Evolutionary conservation across 495 filamentous ascomycete genomes (phyloP).

Genomic region (Aspergillus sparsus): DNA sequence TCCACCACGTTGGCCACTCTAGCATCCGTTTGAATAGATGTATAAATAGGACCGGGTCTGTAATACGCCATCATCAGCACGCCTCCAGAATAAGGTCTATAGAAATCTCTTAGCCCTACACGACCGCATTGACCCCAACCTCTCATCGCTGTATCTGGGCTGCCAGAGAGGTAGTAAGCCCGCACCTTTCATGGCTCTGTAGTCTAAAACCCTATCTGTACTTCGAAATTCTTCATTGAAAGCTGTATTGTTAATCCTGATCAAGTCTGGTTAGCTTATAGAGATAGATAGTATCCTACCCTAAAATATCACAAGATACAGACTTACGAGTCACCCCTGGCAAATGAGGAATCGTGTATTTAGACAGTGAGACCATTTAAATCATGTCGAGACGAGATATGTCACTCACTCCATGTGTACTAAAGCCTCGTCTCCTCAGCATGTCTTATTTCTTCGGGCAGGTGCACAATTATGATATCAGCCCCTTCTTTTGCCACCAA

Average conservation of each 20-base stretch:
- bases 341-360: slow-evolving; percentile 60
- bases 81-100: neutral
- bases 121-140: slow-evolving; percentile 64
- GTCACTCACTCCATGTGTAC: slow-evolving; percentile 54
- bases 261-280: neutral
- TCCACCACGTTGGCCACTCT: slow-evolving; percentile 55
- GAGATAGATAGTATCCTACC: neutral
- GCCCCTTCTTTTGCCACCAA: slow-evolving; percentile 59
- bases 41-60: slow-evolving; percentile 59
- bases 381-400: slow-evolving; percentile 61
- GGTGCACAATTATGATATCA: slow-evolving; percentile 56
- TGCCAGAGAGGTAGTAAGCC: slow-evolving; percentile 59
- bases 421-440: slow-evolving; percentile 57
- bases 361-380: slow-evolving; percentile 63
- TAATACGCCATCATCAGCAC: neutral
- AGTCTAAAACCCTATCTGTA: slow-evolving; percentile 56
- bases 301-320: no score
- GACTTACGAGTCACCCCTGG: slow-evolving; percentile 48
- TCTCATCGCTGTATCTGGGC: slow-evolving; percentile 57
- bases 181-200: slow-evolving; percentile 63
- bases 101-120: slow-evolving; percentile 49
- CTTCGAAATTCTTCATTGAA: slow-evolving; percentile 58
- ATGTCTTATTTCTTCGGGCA: slow-evolving; percentile 55
- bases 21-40: slow-evolving; percentile 58
- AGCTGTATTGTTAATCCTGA: slow-evolving; percentile 63